Base-by-base conservation (phyloP, 2,329 filamentous ascomycete genomes). In the Penicillium glabrum region DNA sequence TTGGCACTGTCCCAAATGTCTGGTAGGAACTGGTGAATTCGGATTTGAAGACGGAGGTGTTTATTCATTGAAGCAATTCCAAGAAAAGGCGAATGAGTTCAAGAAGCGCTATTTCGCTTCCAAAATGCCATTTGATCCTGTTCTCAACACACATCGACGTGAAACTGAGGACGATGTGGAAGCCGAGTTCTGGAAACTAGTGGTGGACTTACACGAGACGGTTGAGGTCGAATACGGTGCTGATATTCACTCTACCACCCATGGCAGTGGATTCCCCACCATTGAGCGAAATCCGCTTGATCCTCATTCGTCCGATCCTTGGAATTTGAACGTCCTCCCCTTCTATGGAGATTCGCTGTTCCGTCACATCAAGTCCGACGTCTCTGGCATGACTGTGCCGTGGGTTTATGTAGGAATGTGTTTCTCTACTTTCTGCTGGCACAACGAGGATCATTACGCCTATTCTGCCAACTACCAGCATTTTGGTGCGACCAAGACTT, bases 381-480 rank as follows among this genome's bases (percentile, higher is more conserved):
- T 99, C 52, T 98, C 95, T 2, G 95, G 95, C 37, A 99, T 99
- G 95, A 99, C 95, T 0, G 93, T 99, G 8, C 95, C 95, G 0
- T 99, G 95, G 95, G 86, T 99, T 3, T 99, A 99, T 70, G 95
- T 99, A 4, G 95, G 95, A 60, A 99, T 99, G 95, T 96, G 96
- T 39, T 99, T 99, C 72, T 99, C 95, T 0, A 98, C 95, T 0
- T 99, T 99, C 70, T 99, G 95, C 75, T 99, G 95, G 95, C 95
- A 99, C 73, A 97, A 96, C 62, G 95, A 99, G 70, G 95, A 99
- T 69, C 95, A 99, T 70, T 97, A 96, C 71, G 89, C 95, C 2
- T 99, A 98, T 72, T 99, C 95, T 0, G 90, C 95, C 51, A 99
- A 99, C 65, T 99, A 98, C 68, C 95, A 99, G 72, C 95, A 99